Percentiles rank a stretch among this genome's conserved stretches.
phyloP scores from a whole-genome alignment of 129 eudicot species.

The Calendula officinalis region DNA sequence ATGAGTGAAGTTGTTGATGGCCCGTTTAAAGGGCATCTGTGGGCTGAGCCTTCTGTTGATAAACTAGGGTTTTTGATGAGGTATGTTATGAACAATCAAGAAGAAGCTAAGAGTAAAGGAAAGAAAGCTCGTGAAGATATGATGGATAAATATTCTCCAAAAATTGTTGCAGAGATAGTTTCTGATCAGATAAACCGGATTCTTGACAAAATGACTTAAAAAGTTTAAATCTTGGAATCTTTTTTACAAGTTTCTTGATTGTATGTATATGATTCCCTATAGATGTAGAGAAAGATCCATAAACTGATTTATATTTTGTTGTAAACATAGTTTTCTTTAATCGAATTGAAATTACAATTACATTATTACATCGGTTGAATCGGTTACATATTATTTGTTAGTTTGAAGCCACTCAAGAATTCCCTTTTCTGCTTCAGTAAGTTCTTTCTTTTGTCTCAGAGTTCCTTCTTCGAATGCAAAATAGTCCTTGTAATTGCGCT shows the following conservation, averaged over 20 bases:
- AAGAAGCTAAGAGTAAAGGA: constrained; percentile 71
- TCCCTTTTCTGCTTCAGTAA: constrained; percentile 82
- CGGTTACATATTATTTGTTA: constrained; percentile 48
- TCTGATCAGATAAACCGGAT: constrained; percentile 41
- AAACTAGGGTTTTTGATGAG: constrained; percentile 58
- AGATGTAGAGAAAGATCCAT: constrained; percentile 3
- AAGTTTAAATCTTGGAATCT: not conserved
- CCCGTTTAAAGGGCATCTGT: constrained; percentile 73
- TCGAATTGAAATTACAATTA: constrained; percentile 14
- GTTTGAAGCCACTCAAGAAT: constrained; percentile 86
- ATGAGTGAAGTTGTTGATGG: constrained; percentile 81
- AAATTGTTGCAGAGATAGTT: constrained; percentile 56
- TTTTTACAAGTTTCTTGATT: not conserved
- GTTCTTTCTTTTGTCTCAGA: constrained; percentile 56
- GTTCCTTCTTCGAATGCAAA: constrained; percentile 68
- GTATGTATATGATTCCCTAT: not conserved
- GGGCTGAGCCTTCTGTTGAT: constrained; percentile 86
- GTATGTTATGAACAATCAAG: constrained; percentile 53
- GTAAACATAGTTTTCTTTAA: not conserved
- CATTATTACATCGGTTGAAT: constrained; percentile 8
- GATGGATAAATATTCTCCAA: constrained; percentile 60
- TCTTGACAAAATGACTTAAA: constrained; percentile 33
- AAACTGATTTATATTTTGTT: not conserved
- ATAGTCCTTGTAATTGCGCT: constrained; percentile 90
- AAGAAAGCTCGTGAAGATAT: constrained; percentile 64